Evolutionary conservation across 2,329 filamentous ascomycete species (phyloP).

Genomic region (Rachicladosporium sp.): DNA sequence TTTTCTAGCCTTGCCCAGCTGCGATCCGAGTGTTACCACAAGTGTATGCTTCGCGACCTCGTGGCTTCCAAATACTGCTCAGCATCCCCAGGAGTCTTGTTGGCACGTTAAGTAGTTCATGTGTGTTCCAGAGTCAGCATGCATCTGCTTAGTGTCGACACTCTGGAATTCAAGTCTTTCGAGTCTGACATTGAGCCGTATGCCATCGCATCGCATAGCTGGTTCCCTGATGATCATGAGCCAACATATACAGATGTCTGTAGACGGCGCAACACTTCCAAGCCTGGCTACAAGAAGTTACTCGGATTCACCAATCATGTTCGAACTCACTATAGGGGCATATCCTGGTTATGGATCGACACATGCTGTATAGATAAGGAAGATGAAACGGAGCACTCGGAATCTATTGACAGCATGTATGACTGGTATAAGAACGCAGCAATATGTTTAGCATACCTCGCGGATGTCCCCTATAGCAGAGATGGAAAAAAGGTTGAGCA

Average conservation of each 20-base stretch:
- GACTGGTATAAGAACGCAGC: conserved; percentile 1
- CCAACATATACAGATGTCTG: background rate
- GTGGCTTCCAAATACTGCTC: too few relatives aligned
- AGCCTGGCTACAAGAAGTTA: too few relatives aligned
- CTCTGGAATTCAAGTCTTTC: too few relatives aligned
- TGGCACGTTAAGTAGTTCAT: too few relatives aligned
- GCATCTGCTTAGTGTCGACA: too few relatives aligned
- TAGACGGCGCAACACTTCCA: background rate
- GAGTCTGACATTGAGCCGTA: background rate
- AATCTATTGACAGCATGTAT: conserved; percentile 6
- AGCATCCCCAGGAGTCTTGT: too few relatives aligned
- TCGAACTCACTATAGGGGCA: too few relatives aligned
- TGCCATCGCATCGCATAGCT: conserved; percentile 4
- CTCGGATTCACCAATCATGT: too few relatives aligned
- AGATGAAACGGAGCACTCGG: conserved; percentile 1
- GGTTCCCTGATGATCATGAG: background rate
- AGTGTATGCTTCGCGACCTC: too few relatives aligned
- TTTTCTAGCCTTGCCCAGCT: too few relatives aligned
- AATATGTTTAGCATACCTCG: conserved; percentile 10
- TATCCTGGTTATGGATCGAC: conserved; percentile 2
- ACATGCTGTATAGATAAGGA: conserved; percentile 6
- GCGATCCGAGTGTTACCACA: too few relatives aligned
- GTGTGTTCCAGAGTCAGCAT: too few relatives aligned
- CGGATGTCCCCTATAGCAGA: conserved; percentile 4
- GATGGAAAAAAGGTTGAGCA: background rate